Base-by-base conservation (phyloP, 2,329 filamentous ascomycete species). In the Claviceps capensis region DNA sequence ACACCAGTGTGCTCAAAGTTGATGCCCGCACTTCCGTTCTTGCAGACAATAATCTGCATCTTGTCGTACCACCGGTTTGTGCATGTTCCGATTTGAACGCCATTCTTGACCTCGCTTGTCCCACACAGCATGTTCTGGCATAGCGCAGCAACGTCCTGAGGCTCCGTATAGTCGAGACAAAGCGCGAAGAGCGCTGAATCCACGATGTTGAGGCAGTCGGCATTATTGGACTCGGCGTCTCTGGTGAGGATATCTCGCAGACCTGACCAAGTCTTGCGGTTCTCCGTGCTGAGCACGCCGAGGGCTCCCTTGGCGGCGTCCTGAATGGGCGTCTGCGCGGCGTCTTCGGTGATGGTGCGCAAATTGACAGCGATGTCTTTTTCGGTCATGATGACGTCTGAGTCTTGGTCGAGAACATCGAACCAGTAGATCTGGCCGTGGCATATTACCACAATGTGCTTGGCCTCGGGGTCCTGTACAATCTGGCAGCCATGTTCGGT, bases 21-120 rank as follows among this genome's bases (percentile, higher is more conserved):
- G 79, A 98, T 97, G 5, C 93, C 93, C 0, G 93, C 93, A 63
- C 88, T 95, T 53, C 93, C 93, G 68, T 97, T 98, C 72, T 95
- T 95, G 76, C 93, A 97, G 49, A 98, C 93, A 51, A 98, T 97
- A 56, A 98, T 96, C 65, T 98, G 93, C 47, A 98, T 76, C 72
- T 98, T 98, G 71, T 98, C 93, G 63, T 98, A 98, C 93, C 93
- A 98, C 55, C 93, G 78, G 68, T 98, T 98, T 14, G 91, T 96
- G 70, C 93, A 98, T 2, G 93, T 97, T 34, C 93, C 93, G 45
- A 96, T 89, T 69, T 98, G 93, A 2, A 98, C 87, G 4, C 93
- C 93, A 63, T 85, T 86, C 62, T 95, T 86, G 13, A 97, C 84
- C 62, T 93, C 83, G 60, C 85, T 95, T 0, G 89, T 95, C 45